A percentile compares a stretch with the other conserved stretches of the same genome.
Evolutionary conservation across 2,329 filamentous ascomycete genomes (phyloP).

Genomic region (Neoscytalidium dimidiatum): DNA sequence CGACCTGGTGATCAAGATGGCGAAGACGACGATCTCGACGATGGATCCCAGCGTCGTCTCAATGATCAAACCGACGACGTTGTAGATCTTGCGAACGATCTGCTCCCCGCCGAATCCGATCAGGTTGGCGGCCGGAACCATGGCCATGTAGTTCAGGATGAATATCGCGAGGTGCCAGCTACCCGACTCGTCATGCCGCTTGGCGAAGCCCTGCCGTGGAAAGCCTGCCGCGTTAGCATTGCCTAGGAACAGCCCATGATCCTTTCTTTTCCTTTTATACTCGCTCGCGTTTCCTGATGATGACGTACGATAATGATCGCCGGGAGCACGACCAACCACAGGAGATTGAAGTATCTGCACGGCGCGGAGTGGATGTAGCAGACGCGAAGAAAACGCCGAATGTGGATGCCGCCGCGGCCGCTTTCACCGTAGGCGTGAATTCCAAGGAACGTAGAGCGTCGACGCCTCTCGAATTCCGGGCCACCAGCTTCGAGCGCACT

Average conservation of each 20-base stretch:
- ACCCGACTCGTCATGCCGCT: background rate
- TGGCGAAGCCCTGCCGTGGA: slow-evolving; percentile 41
- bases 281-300: background rate
- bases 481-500: background rate
- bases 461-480: background rate
- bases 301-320: slow-evolving; percentile 62
- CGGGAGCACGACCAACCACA: slow-evolving; percentile 74
- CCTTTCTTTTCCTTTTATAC: background rate
- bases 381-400: slow-evolving; percentile 63
- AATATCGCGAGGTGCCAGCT: slow-evolving; percentile 62
- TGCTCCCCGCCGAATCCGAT: slow-evolving; percentile 75
- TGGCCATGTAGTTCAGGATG: slow-evolving; percentile 71
- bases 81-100: slow-evolving; percentile 72
- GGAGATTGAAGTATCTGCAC: slow-evolving; percentile 66
- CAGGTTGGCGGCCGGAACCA: slow-evolving; percentile 75
- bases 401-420: slow-evolving; percentile 66
- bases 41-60: slow-evolving; percentile 67
- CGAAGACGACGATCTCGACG: slow-evolving; percentile 81
- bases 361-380: slow-evolving; percentile 64
- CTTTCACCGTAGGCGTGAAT: slow-evolving; percentile 63
- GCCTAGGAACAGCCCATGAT: background rate
- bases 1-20: slow-evolving; percentile 64
- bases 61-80: slow-evolving; percentile 66
- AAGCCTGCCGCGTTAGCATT: slow-evolving; percentile 52
- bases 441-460: slow-evolving; percentile 23